Evolutionary conservation across 306 rosid genomes (phyloP), one percentile per base, ranked within the genome.

Genomic region (Acacia confusa): DNA sequence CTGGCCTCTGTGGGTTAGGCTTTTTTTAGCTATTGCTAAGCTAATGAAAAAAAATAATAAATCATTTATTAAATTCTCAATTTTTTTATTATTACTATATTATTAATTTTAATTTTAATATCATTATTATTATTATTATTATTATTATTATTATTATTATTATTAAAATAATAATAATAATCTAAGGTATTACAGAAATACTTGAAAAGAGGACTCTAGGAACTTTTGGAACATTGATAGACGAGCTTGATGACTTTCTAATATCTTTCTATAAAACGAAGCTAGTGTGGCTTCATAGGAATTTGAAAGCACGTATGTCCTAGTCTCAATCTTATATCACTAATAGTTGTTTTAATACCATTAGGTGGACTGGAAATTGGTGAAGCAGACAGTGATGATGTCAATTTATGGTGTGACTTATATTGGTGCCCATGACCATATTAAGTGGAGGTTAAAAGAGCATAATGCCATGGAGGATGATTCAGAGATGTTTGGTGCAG

Each of bases 351-450:
- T 15, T 6, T 76, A 73, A 79, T 72, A 55, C 66, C 63, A 58
- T 71, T 86, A 95, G 99, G 98, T 95, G 76, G 97, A 95, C 76
- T 94, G 99, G 36, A 95, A 95, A 80, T 87, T 95, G 88, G 99
- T 95, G 84, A 95, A 95, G 87, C 99, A 95, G 85, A 95, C 99
- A 36, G 98, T 95, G 84, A 95, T 93, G 99, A 95, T 98, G 45
- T 95, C 99, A 44, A 97, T 95, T 1, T 95, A 95, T 83, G 99
- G 99, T 73, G 99, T 95, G 80, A 95, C 99, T n/a, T 92, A 88
- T 66, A 32, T 91, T 55, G 99, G 98, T 80, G 99, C 99, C 9
- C 89, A 94, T 0, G 98, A 93, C 65, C 99, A 95, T 85, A 95
- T 95, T 45, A 95, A 88, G 85, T 87, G 76, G 79, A 93, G 97